phyloP scores from a whole-genome alignment of 2,329 filamentous ascomycete species.

The Pseudogymnoascus sp. region DNA sequence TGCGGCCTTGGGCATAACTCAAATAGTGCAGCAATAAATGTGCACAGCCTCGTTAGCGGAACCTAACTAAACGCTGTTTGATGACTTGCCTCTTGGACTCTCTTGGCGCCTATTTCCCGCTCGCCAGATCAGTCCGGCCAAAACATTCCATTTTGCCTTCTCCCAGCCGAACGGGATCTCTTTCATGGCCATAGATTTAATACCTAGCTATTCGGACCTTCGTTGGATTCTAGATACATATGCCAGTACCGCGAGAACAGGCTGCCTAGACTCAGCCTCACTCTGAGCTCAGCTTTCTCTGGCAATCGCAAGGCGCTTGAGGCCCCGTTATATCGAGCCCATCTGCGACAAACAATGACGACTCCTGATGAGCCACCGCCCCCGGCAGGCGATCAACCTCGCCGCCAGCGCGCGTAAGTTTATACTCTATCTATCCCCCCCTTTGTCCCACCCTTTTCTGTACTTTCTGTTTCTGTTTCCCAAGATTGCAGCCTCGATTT shows the following conservation, averaged over 20 bases:
- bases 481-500: constrained; percentile 2
- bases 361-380: constrained; percentile 4
- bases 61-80: background rate
- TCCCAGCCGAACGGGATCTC: background rate
- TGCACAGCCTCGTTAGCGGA: background rate
- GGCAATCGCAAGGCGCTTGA: background rate
- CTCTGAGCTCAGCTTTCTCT: background rate
- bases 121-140: background rate
- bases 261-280: background rate
- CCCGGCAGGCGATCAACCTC: background rate
- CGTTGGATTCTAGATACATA: constrained; percentile 2
- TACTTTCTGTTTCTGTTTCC: background rate
- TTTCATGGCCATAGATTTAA: background rate
- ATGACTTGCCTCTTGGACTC: background rate
- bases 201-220: background rate
- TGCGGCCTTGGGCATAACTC: background rate
- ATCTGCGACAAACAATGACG: background rate
- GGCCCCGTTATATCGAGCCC: background rate
- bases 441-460: background rate
- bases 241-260: background rate
- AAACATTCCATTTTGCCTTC: background rate
- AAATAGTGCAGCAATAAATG: background rate
- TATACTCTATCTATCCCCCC: constrained; percentile 7
- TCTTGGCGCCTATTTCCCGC: background rate
- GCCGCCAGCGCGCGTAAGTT: constrained; percentile 28